Evolutionary conservation across 2,329 filamentous ascomycete genomes (phyloP).

Genomic region (Westerdykella sp.): DNA sequence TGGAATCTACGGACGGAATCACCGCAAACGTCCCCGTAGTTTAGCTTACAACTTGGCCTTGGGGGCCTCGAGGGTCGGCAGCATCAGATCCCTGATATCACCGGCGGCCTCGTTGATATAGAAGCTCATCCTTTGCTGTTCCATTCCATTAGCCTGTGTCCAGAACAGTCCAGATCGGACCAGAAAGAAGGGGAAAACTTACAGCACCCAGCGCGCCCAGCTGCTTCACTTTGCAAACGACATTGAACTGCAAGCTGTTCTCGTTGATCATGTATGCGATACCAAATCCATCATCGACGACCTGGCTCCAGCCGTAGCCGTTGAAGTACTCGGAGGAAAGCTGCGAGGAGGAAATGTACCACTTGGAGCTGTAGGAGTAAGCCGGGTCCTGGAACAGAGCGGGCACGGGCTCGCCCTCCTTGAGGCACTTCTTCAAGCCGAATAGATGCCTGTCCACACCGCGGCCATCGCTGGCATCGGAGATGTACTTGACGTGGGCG

Average conservation of each 20-base stretch:
- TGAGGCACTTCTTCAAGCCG: conserved; percentile 84
- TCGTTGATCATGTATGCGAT: conserved; percentile 99
- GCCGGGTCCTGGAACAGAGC: conserved; percentile 82
- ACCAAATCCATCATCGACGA: conserved; percentile 90
- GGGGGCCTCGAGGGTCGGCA: conserved; percentile 68
- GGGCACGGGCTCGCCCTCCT: conserved; percentile 73
- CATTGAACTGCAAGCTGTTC: conserved; percentile 97
- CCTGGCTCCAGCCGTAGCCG: conserved; percentile 97
- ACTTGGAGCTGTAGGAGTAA: conserved; percentile 74
- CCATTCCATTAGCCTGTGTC: conserved; percentile 11
- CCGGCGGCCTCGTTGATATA: conserved; percentile 90
- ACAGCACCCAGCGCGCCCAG: conserved; percentile 55
- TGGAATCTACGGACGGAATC: too few relatives aligned
- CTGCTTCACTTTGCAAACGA: conserved; percentile 72
- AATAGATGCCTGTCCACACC: conserved; percentile 97
- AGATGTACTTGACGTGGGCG: conserved; percentile 84
- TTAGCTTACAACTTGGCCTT: conserved; percentile 75
- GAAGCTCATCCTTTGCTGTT: conserved; percentile 77
- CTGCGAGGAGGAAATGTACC: conserved; percentile 86
- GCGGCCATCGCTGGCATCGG: conserved; percentile 80
- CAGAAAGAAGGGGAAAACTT: conserved; percentile 13
- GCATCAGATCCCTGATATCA: conserved; percentile 80
- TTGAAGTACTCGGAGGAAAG: conserved; percentile 97
- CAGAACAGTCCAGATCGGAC: neutral
- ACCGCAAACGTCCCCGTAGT: too few relatives aligned